Conservation (phyloP, 495 filamentous ascomycete genomes). For the Tuber borchii region DNA sequence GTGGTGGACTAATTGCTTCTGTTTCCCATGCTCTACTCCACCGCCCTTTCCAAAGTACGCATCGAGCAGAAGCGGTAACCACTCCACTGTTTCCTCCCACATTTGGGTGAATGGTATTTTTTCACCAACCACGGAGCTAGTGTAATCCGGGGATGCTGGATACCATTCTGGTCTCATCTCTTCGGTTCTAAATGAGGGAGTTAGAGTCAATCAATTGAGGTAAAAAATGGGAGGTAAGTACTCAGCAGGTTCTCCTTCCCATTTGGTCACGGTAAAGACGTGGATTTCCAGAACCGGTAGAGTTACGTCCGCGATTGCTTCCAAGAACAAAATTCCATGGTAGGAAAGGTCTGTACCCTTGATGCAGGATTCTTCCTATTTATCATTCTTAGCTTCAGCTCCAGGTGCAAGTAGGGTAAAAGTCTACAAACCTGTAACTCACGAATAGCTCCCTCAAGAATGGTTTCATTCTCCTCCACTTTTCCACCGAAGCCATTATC, state of each 20-base stretch:
- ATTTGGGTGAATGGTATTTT: slow-evolving; percentile 33
- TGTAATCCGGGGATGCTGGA: slow-evolving; percentile 9
- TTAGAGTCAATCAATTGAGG: neutral
- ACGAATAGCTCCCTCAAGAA: slow-evolving; percentile 36
- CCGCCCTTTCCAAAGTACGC: slow-evolving; percentile 25
- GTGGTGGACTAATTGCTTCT: slow-evolving; percentile 31
- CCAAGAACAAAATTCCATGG: slow-evolving; percentile 38
- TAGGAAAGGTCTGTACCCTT: slow-evolving; percentile 27
- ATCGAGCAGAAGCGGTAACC: slow-evolving; percentile 27
- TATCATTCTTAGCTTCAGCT: neutral
- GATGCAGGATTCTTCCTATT: slow-evolving; percentile 37
- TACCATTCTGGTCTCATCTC: slow-evolving; percentile 41
- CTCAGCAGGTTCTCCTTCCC: slow-evolving; percentile 33
- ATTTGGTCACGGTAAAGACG: slow-evolving; percentile 32
- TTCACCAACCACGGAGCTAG: slow-evolving; percentile 10
- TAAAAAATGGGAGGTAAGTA: slow-evolving; percentile 4
- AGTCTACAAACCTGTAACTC: slow-evolving; percentile 31
- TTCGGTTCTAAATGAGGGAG: slow-evolving; percentile 27
- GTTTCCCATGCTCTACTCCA: slow-evolving; percentile 2
- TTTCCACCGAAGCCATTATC: slow-evolving; percentile 43
- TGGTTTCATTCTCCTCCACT: slow-evolving; percentile 37
- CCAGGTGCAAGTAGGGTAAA: neutral
- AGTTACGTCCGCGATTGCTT: slow-evolving; percentile 31
- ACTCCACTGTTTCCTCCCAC: slow-evolving; percentile 37
- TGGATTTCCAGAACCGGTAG: slow-evolving; percentile 36